Evolutionary conservation across 345 rosid species (phyloP).

Genomic region (Clausena lansium): DNA sequence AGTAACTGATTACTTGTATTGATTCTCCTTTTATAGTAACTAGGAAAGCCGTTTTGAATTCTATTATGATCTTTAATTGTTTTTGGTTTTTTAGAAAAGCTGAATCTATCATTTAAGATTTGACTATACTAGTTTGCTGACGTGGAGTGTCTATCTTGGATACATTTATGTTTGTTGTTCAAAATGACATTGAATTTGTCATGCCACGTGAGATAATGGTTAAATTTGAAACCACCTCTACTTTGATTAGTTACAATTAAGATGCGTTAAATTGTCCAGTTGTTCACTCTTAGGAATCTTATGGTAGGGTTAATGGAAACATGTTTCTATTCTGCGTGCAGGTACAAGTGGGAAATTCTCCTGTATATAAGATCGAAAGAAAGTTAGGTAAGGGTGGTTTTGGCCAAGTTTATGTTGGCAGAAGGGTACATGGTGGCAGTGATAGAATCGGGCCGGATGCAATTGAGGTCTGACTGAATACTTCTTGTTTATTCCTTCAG

Average conservation of each 20-base stretch:
- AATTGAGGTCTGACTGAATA: constrained; percentile 50
- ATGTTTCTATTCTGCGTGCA: constrained; percentile 24
- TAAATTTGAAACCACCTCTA: not conserved
- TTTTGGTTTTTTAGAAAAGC: not conserved
- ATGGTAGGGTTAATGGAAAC: not conserved
- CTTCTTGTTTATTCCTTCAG: not conserved
- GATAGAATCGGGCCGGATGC: constrained; percentile 80
- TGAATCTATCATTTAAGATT: not conserved
- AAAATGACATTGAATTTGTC: not conserved
- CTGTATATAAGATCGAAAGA: constrained; percentile 74
- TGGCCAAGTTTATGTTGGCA: constrained; percentile 97
- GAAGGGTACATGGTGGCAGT: constrained; percentile 64
- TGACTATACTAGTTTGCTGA: not conserved
- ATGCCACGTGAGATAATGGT: not conserved
- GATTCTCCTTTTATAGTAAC: not conserved
- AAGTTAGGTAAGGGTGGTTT: constrained; percentile 98
- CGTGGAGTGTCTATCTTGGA: not conserved
- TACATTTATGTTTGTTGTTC: not conserved
- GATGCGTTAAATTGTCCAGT: not conserved
- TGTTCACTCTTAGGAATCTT: not conserved
- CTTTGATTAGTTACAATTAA: not conserved
- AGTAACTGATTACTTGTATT: not conserved
- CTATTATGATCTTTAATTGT: not conserved
- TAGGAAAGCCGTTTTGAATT: not conserved
- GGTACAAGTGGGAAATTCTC: constrained; percentile 95